phyloP scores from a whole-genome alignment of 345 rosid genomes.

The Lumnitzera racemosa region DNA sequence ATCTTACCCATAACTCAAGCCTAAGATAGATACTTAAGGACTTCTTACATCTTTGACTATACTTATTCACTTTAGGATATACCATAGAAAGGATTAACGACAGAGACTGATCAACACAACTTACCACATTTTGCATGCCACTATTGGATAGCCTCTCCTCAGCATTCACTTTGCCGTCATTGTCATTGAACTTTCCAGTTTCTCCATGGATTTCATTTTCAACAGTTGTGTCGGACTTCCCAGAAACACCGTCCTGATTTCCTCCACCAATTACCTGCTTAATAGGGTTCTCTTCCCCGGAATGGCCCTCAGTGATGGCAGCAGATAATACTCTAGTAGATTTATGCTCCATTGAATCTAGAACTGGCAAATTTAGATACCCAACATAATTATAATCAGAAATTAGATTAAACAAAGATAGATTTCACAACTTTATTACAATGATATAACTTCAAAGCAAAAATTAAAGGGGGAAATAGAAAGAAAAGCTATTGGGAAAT shows the following conservation, averaged over 20 bases:
- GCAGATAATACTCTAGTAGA: conserved; percentile 72
- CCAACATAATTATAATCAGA: background rate
- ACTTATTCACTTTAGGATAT: too few species aligned
- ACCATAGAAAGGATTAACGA: background rate
- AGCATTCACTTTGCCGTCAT: conserved; percentile 2
- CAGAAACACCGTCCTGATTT: conserved; percentile 1
- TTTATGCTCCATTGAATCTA: conserved; percentile 47
- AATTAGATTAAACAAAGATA: background rate
- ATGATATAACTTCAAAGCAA: background rate
- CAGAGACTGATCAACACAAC: conserved; percentile 1
- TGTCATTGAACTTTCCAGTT: conserved; percentile 9
- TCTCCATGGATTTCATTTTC: conserved; percentile 2
- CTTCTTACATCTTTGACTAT: too few species aligned
- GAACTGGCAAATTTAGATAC: conserved; percentile 18
- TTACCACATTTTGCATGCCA: conserved; percentile 22
- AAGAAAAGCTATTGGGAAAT: background rate
- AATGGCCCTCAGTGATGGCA: conserved; percentile 35
- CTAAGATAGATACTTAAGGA: too few species aligned
- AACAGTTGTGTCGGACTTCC: conserved; percentile 7
- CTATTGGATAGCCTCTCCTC: background rate
- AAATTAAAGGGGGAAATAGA: background rate
- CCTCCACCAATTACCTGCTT: conserved; percentile 38
- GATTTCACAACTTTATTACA: background rate
- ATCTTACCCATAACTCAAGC: too few species aligned
- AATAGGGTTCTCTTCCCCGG: conserved; percentile 38